Evolutionary conservation across 768 basidiomycete species (phyloP), one percentile per base, ranked within the genome.

Genomic region (Lactifluus echinatus): DNA sequence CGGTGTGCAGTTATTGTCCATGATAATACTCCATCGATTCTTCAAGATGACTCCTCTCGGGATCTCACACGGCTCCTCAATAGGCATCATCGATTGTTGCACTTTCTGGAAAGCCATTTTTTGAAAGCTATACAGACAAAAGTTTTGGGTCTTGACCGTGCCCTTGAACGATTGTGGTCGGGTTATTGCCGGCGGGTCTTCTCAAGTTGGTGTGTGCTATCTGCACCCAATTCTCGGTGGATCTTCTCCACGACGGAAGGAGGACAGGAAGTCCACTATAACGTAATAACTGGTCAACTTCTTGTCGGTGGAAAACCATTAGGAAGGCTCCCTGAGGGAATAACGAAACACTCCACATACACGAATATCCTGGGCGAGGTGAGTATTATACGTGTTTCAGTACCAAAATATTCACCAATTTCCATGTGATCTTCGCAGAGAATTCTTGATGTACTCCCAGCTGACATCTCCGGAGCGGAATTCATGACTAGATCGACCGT

Each of bases 231-330:
- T 15, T 55, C 53, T 43, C 57, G 54, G 12, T 55, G 46, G 57
- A 24, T 55, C 6, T 24, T n/a, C 14, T 43, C 47, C 11, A 6
- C 14, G 7, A 36, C 48, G 6, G 23, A 43, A 49, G 42, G 53
- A 4, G 43, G 19, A 8, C 37, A 50, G 2, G n/a, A 37, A 2
- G 47, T 79, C 6, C 68, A 72, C 46, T 65, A 39, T 21, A 52
- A 52, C 33, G 11, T 42, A 23, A 8, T 52, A 8, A 42, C 34
- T 3, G 50, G 50, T 2, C 50, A 39, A 19, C 23, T 52, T 2
- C 39, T 52, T 21, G 23, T 52, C 8, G 39, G 26, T 26, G 50
- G 36, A 12, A 52, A 40, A 29, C 50, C 34, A 7, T 23, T 52
- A 4, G 50, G 50, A 23, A 36, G 50, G 31, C 50, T 51, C 37